Conservation (phyloP, 345 rosid genomes). For the Aegle marmelos region DNA sequence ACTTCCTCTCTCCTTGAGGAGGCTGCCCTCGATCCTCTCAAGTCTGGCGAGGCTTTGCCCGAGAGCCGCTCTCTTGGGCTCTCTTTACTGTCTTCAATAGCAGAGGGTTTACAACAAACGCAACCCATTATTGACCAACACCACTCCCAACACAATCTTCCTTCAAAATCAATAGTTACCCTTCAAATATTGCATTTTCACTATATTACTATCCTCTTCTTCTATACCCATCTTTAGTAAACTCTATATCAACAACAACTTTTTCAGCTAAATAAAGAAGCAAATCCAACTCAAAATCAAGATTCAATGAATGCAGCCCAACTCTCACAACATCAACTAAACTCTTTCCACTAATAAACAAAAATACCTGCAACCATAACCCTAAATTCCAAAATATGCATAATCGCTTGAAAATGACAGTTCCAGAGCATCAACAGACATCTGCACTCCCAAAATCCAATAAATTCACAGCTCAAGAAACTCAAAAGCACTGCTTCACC, state of each 20-base stretch:
- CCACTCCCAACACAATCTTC: slow-evolving; percentile 32
- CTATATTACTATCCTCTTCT: slow-evolving; percentile 20
- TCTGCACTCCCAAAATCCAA: neutral
- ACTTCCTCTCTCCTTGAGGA: slow-evolving; percentile 78
- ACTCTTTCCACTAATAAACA: slow-evolving; percentile 8
- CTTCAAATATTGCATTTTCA: slow-evolving; percentile 22
- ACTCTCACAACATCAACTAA: slow-evolving; percentile 8
- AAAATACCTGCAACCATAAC: neutral
- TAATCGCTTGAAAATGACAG: slow-evolving; percentile 11
- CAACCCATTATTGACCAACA: slow-evolving; percentile 70
- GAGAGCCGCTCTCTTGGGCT: slow-evolving; percentile 73
- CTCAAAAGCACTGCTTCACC: neutral
- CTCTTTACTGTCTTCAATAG: slow-evolving; percentile 82
- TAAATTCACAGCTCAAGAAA: neutral
- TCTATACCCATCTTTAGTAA: slow-evolving; percentile 23
- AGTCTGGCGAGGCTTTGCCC: slow-evolving; percentile 54
- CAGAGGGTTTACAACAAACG: slow-evolving; percentile 79
- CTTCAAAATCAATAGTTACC: slow-evolving; percentile 34
- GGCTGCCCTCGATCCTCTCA: slow-evolving; percentile 53
- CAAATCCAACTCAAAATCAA: slow-evolving; percentile 16
- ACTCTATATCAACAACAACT: slow-evolving; percentile 10
- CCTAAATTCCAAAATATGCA: neutral
- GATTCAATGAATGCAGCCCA: slow-evolving; percentile 15
- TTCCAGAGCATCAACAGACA: neutral
- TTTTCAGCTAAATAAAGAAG: slow-evolving; percentile 10